phyloP scores from a whole-genome alignment of 768 basidiomycete species.

The Candolleomyces eurysporus region DNA sequence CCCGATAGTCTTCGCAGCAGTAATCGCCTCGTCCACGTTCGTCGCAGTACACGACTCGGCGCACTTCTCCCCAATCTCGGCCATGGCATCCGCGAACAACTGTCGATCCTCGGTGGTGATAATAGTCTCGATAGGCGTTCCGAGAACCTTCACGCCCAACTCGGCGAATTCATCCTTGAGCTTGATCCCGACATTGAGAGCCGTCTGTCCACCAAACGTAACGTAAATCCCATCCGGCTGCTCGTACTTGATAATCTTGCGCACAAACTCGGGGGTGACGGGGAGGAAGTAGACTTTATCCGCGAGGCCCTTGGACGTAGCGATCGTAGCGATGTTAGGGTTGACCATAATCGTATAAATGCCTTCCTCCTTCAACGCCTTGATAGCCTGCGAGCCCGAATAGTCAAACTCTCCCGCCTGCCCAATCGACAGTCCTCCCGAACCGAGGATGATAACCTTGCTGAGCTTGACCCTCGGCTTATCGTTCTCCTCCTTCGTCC shows the following conservation, averaged over 20 bases:
- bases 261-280: conserved; percentile 96
- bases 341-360: conserved; percentile 99
- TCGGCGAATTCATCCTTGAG: conserved; percentile 94
- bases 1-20: conserved; percentile 81
- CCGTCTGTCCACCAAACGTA: conserved; percentile 98
- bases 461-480: conserved; percentile 71
- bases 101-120: conserved; percentile 97
- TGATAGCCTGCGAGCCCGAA: conserved; percentile 98
- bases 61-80: conserved; percentile 92
- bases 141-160: conserved; percentile 90
- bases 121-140: conserved; percentile 96
- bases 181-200: conserved; percentile 94
- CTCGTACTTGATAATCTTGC: conserved; percentile 98
- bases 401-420: conserved; percentile 99
- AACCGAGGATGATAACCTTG: conserved; percentile 96
- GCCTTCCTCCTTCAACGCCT: conserved; percentile 97
- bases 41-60: conserved; percentile 88
- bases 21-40: conserved; percentile 79
- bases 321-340: conserved; percentile 99
- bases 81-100: conserved; percentile 92
- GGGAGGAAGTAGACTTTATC: conserved; percentile 99
- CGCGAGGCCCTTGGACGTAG: conserved; percentile 94
- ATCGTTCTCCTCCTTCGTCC: conserved; percentile 83
- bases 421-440: conserved; percentile 96
- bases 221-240: conserved; percentile 99